Percentiles rank a stretch among this genome's conserved stretches.
Conservation (phyloP, 495 filamentous ascomycete species). For the Talaromyces liani region DNA sequence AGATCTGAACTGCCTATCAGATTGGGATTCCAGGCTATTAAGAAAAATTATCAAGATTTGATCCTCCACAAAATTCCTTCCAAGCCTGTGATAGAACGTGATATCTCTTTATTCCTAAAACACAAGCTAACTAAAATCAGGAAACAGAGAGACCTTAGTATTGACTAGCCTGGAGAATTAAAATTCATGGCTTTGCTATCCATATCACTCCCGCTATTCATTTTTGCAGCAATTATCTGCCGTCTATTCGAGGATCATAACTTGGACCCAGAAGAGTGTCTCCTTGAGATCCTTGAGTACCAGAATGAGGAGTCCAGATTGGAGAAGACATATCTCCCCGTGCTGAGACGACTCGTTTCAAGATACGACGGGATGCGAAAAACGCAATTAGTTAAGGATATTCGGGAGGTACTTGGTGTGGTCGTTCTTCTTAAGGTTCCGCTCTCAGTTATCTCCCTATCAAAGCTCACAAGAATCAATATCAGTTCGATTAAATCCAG, state of each 20-base stretch:
- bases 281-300: constrained; percentile 3
- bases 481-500: constrained; percentile 8
- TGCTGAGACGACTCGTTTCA: constrained; percentile 6
- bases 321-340: constrained; percentile 8
- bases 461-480: constrained; percentile 8
- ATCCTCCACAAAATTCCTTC: constrained; percentile 22
- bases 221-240: constrained; percentile 12
- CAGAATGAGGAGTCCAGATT: constrained; percentile 1
- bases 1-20: constrained; percentile 38
- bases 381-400: constrained; percentile 1
- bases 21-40: constrained; percentile 19
- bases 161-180: constrained; percentile 31
- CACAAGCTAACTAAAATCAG: constrained; percentile 17
- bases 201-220: constrained; percentile 13
- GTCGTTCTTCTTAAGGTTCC: constrained; percentile 6
- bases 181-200: constrained; percentile 7
- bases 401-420: constrained; percentile 3
- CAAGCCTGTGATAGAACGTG: constrained; percentile 14
- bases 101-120: constrained; percentile 21
- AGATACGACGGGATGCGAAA: constrained; percentile 1
- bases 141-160: constrained; percentile 1
- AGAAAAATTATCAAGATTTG: constrained; percentile 16
- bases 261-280: constrained; percentile 9
- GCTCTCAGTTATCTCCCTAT: not conserved
- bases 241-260: constrained; percentile 8